phyloP scores from a whole-genome alignment of 257 asterid species.

The Ajuga chamaepitys region DNA sequence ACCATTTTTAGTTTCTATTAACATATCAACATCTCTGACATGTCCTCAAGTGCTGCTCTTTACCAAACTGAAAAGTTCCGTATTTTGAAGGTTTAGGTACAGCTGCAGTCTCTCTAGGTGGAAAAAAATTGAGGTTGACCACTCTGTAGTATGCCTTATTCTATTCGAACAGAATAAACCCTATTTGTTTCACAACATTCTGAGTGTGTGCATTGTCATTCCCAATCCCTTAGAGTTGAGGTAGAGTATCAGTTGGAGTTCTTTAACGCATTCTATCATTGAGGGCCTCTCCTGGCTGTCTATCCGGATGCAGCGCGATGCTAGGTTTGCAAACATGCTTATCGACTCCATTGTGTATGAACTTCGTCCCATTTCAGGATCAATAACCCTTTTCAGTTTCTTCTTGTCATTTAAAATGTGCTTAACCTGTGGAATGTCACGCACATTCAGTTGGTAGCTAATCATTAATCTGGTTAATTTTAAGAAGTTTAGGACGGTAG shows the following conservation, averaged over 20 bases:
- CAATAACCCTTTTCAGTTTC: constrained; percentile 69
- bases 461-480: not conserved
- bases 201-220: constrained; percentile 64
- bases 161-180: constrained; percentile 15
- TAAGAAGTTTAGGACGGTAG: constrained; percentile 2
- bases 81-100: not conserved
- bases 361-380: constrained; percentile 72
- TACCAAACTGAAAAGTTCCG: constrained; percentile 5
- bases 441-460: constrained; percentile 1
- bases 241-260: constrained; percentile 58
- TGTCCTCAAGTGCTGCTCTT: constrained; percentile 7
- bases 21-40: constrained; percentile 2
- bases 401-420: constrained; percentile 78
- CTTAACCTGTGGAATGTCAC: constrained; percentile 55
- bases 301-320: constrained; percentile 67
- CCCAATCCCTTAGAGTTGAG: constrained; percentile 60
- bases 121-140: not conserved
- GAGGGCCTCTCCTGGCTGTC: constrained; percentile 87
- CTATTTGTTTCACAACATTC: constrained; percentile 41
- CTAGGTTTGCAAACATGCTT: constrained; percentile 74
- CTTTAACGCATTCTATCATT: constrained; percentile 70
- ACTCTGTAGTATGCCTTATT: constrained; percentile 5
- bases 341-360: constrained; percentile 90
- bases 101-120: not conserved
- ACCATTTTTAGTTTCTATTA: not conserved